Evolutionary conservation across 1,139 yeast species (phyloP).

Genomic region (Groenewaldozyma auringiensis): DNA sequence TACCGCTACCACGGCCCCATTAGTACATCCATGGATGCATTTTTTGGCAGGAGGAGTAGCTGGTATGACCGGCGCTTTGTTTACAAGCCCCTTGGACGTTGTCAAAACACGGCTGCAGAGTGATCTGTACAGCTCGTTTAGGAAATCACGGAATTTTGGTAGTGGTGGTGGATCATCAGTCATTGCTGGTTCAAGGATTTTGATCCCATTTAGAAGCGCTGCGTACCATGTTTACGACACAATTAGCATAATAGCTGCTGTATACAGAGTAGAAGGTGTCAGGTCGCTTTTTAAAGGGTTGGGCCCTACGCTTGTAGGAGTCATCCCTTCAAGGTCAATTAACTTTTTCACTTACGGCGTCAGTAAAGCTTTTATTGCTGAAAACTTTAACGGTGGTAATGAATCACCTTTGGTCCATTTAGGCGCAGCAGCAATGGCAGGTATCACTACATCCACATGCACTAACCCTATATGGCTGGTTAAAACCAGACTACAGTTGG

Average conservation of each 20-base stretch:
- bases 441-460: constrained; percentile 92
- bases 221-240: constrained; percentile 77
- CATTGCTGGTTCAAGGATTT: constrained; percentile 8
- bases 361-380: constrained; percentile 65
- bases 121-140: constrained; percentile 48
- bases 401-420: constrained; percentile 86
- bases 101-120: constrained; percentile 93
- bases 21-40: constrained; percentile 82
- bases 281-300: constrained; percentile 86
- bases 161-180: constrained; percentile 24
- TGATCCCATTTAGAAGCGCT: constrained; percentile 25
- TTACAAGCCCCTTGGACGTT: constrained; percentile 92
- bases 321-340: constrained; percentile 96
- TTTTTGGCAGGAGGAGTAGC: constrained; percentile 99
- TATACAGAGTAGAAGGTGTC: constrained; percentile 71
- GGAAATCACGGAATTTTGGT: constrained; percentile 8
- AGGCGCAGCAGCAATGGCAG: constrained; percentile 85
- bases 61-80: constrained; percentile 95
- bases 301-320: constrained; percentile 96
- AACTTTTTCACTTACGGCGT: constrained; percentile 96
- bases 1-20: constrained; percentile 8
- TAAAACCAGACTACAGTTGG: constrained; percentile 89
- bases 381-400: constrained; percentile 57
- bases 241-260: constrained; percentile 56
- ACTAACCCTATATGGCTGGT: constrained; percentile 99